Percentiles rank a stretch among this genome's conserved stretches.
phyloP scores from a whole-genome alignment of 306 rosid species.

The Malus orientalis region DNA sequence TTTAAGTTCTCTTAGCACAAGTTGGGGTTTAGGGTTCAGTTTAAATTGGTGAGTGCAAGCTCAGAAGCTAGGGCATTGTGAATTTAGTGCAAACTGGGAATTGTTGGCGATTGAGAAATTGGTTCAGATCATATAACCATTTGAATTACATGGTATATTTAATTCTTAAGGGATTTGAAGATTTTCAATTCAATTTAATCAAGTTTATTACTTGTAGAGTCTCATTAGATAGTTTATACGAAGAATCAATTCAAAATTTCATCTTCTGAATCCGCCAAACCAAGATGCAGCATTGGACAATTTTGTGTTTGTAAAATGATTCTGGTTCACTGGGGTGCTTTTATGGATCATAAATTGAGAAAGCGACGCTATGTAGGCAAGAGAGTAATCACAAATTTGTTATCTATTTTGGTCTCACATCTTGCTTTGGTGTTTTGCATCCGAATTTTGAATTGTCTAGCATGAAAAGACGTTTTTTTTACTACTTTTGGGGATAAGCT shows the following conservation, averaged over 20 bases:
- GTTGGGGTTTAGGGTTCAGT: conserved; percentile 5
- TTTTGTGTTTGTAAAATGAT: not conserved
- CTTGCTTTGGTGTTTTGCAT: not conserved
- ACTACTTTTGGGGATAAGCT: not conserved
- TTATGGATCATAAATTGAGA: not conserved
- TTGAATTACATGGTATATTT: not conserved
- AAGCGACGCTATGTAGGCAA: not conserved
- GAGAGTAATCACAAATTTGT: not conserved
- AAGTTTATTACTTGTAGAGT: not conserved
- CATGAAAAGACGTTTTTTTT: not conserved
- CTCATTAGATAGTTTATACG: not conserved
- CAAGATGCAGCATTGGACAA: not conserved
- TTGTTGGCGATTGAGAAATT: not conserved
- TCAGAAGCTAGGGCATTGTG: not conserved
- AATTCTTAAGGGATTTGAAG: not conserved
- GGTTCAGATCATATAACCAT: not conserved
- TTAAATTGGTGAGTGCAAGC: not conserved
- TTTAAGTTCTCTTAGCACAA: not conserved
- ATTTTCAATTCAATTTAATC: not conserved
- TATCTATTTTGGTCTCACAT: not conserved
- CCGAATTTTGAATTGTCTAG: not conserved
- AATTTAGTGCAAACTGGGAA: not conserved
- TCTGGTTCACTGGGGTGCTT: not conserved
- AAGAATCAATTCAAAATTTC: not conserved
- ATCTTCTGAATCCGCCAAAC: not conserved